Percentiles rank a stretch among this genome's conserved stretches.
These are phyloP conservation scores for Apiospora sp. DNA, from an alignment of 2,329 filamentous ascomycete species.

Conservation along the genomic window DNA sequence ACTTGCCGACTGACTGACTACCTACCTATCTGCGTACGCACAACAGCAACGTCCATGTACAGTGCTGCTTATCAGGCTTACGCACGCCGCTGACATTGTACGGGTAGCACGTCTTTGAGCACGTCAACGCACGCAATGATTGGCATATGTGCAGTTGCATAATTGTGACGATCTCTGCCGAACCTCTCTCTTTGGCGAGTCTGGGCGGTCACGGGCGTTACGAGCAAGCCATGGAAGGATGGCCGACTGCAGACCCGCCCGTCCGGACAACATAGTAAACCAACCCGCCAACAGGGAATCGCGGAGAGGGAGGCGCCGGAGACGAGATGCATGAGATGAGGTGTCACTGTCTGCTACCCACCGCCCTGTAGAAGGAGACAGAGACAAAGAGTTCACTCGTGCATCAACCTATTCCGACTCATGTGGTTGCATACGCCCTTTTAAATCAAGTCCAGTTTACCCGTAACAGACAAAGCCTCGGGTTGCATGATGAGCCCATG, in stretches of 20 bases:
- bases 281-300: not conserved
- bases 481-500: slow-evolving; percentile 11
- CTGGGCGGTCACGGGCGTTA: not conserved
- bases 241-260: not conserved
- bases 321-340: slow-evolving; percentile 1
- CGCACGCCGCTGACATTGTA: not conserved
- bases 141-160: slow-evolving; percentile 1
- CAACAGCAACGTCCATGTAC: not conserved
- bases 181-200: not conserved
- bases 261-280: not conserved
- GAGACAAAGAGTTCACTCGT: slow-evolving; percentile 4
- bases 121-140: slow-evolving; percentile 18
- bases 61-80: slow-evolving; percentile 6
- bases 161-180: not conserved
- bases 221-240: not conserved
- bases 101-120: not conserved
- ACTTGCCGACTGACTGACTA: not conserved
- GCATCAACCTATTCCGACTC: not conserved
- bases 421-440: slow-evolving; percentile 6
- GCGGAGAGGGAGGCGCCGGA: slow-evolving; percentile 2
- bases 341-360: not conserved
- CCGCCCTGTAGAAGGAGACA: not conserved
- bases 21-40: not conserved
- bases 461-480: slow-evolving; percentile 7
- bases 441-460: slow-evolving; percentile 1